A percentile compares a stretch with the other conserved stretches of the same genome.
Conservation (phyloP, 768 basidiomycete genomes). For the Boletus barrowsii region DNA sequence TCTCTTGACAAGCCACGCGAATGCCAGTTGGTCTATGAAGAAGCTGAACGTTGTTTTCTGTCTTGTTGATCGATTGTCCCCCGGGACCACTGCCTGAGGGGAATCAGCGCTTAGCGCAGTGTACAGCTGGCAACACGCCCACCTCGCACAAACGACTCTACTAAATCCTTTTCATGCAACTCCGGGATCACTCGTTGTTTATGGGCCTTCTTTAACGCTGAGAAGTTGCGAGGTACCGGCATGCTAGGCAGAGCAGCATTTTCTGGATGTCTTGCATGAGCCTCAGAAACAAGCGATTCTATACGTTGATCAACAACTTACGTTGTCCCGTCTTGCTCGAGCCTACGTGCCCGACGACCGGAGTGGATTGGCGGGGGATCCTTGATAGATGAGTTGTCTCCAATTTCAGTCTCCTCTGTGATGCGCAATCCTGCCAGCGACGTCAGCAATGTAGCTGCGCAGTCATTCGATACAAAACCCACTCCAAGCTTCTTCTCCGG, state of each 20-base stretch:
- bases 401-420: slow-evolving; percentile 81
- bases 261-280: slow-evolving; percentile 28
- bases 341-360: slow-evolving; percentile 45
- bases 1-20: slow-evolving; percentile 84
- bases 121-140: slow-evolving; percentile 14
- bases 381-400: slow-evolving; percentile 79
- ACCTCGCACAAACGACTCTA: slow-evolving; percentile 88
- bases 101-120: slow-evolving; percentile 7
- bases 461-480: slow-evolving; percentile 18
- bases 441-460: background rate
- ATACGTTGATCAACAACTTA: slow-evolving; percentile 26
- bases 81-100: slow-evolving; percentile 81
- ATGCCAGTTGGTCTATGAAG: slow-evolving; percentile 87
- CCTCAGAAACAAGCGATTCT: slow-evolving; percentile 27
- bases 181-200: slow-evolving; percentile 61
- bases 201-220: slow-evolving; percentile 68
- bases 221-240: slow-evolving; percentile 48
- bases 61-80: slow-evolving; percentile 97
- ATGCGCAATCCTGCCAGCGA: slow-evolving; percentile 61
- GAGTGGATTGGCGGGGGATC: slow-evolving; percentile 46
- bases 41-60: slow-evolving; percentile 86
- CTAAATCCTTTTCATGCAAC: slow-evolving; percentile 76
- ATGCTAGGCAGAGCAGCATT: slow-evolving; percentile 31
- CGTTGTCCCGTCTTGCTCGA: slow-evolving; percentile 37
- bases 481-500: slow-evolving; percentile 57